phyloP scores from a whole-genome alignment of 352 stramenopile genomes.

The Phytophthora quininea region DNA sequence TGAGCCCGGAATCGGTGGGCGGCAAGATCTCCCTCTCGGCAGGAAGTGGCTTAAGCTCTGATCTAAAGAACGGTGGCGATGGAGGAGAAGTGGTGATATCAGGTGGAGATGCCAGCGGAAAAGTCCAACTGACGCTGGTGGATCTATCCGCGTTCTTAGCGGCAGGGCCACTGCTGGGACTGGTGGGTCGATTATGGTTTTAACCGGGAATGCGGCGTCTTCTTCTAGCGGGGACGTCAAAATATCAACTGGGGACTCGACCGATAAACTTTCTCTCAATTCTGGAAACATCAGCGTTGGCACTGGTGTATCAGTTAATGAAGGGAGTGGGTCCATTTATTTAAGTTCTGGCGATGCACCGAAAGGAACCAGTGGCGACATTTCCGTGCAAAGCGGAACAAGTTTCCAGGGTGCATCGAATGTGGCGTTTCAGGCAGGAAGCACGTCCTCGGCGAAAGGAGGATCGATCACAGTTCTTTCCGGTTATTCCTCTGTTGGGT shows the following conservation, averaged over 20 bases:
- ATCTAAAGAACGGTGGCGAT: conserved; percentile 67
- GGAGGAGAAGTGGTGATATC: conserved; percentile 72
- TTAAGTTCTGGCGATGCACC: conserved; percentile 47
- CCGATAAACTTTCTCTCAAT: conserved; percentile 38
- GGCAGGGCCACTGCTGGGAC: conserved; percentile 58
- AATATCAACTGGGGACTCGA: conserved; percentile 56
- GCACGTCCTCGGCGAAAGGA: conserved; percentile 49
- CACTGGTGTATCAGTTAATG: conserved; percentile 47
- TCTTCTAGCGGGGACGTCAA: conserved; percentile 70
- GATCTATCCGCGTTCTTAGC: conserved; percentile 50
- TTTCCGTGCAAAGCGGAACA: conserved; percentile 50
- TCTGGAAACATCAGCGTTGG: conserved; percentile 56
- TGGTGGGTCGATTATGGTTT: conserved; percentile 55
- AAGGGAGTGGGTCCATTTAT: conserved; percentile 47
- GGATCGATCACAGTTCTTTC: conserved; percentile 55
- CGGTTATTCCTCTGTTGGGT: conserved; percentile 48
- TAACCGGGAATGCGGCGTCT: conserved; percentile 58
- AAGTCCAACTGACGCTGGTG: conserved; percentile 51
- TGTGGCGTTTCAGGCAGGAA: conserved; percentile 55
- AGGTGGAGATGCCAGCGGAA: conserved; percentile 65
- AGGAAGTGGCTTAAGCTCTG: conserved; percentile 45
- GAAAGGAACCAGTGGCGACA: conserved; percentile 60
- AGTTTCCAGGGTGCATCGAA: conserved; percentile 55
- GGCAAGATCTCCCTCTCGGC: conserved; percentile 54
- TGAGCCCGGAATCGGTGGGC: conserved; percentile 40